phyloP scores from a whole-genome alignment of 495 filamentous ascomycete species.

The Penicillium canariense region DNA sequence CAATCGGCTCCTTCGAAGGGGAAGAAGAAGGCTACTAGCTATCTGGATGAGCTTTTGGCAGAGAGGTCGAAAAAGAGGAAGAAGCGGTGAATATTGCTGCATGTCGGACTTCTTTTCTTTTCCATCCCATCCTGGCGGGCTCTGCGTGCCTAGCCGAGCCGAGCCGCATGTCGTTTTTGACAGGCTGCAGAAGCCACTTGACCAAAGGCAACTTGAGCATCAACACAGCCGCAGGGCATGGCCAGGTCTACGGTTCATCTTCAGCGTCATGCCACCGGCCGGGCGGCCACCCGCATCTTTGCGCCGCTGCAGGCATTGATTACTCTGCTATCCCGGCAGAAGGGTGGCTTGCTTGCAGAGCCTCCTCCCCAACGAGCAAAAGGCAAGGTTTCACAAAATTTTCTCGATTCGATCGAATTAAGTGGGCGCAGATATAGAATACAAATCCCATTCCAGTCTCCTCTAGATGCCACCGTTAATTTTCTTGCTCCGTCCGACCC shows the following conservation, averaged over 20 bases:
- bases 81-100: slow-evolving; percentile 43
- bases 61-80: slow-evolving; percentile 53
- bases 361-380: not conserved
- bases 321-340: not conserved
- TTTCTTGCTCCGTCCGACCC: slow-evolving; percentile 27
- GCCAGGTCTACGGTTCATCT: not conserved
- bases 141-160: not conserved
- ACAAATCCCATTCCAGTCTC: slow-evolving; percentile 24
- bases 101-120: not conserved
- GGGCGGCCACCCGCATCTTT: not conserved
- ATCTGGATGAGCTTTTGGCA: slow-evolving; percentile 51
- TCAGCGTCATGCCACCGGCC: not conserved
- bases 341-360: not conserved
- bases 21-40: slow-evolving; percentile 44
- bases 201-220: not conserved
- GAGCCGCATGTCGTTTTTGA: not conserved
- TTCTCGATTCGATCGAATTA: slow-evolving; percentile 11
- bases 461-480: slow-evolving; percentile 25
- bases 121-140: not conserved
- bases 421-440: slow-evolving; percentile 19
- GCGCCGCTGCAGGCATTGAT: not conserved
- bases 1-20: slow-evolving; percentile 25
- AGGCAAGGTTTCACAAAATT: not conserved
- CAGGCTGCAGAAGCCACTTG: not conserved
- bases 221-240: not conserved